Evolutionary conservation across 208 protist species (phyloP).

Genomic region (Herpetomonas samuelpessoai): DNA sequence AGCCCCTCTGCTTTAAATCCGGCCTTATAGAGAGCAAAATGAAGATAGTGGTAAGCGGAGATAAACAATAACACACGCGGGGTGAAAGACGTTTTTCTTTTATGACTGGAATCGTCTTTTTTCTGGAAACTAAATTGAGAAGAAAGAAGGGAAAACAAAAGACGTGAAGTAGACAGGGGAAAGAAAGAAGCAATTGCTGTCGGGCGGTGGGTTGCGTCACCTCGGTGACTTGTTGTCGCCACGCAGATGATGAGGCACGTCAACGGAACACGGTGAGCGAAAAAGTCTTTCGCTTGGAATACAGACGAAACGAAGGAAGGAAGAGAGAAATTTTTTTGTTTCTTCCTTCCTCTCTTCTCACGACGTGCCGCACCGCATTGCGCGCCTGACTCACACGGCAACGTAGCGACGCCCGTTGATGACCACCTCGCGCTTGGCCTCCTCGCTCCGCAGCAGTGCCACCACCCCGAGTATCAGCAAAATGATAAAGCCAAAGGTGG

Average conservation of each 20-base stretch:
- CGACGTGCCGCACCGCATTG: too few species aligned
- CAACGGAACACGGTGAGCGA: background rate
- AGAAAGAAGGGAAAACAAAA: too few species aligned
- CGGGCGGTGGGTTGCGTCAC: too few species aligned
- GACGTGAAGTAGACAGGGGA: too few species aligned
- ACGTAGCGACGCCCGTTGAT: background rate
- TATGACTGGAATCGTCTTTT: too few species aligned
- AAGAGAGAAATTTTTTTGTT: background rate
- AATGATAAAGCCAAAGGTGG: background rate
- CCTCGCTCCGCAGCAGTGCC: background rate
- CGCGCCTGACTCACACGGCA: background rate
- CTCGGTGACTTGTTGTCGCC: too few species aligned
- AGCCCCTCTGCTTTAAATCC: too few species aligned
- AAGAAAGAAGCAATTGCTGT: too few species aligned
- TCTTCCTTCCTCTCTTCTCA: background rate
- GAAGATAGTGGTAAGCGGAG: too few species aligned
- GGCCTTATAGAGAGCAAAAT: too few species aligned
- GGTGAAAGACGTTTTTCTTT: too few species aligned
- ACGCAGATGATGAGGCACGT: background rate
- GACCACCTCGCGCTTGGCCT: background rate
- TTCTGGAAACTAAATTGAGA: background rate
- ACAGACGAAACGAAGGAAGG: background rate
- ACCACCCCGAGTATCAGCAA: background rate
- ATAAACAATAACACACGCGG: too few species aligned
- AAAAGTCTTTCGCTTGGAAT: background rate